phyloP scores from a whole-genome alignment of 2,329 filamentous ascomycete genomes.

The Arthrinium phaeospermum region DNA sequence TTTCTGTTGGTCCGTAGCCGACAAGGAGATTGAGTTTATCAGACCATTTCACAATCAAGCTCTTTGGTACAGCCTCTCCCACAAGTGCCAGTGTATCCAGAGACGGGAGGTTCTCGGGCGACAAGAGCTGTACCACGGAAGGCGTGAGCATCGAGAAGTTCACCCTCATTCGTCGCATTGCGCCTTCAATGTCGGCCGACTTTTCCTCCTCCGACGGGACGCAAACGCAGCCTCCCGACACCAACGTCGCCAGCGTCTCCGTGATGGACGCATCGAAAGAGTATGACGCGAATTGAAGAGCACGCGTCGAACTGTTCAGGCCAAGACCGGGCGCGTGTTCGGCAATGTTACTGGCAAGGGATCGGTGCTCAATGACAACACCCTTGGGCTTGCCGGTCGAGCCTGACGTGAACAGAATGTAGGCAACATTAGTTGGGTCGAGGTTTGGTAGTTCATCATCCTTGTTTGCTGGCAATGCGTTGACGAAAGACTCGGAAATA shows the following conservation, averaged over 20 bases:
- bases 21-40: neutral
- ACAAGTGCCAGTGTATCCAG: slow-evolving; percentile 19
- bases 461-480: neutral
- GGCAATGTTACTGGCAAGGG: neutral
- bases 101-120: slow-evolving; percentile 20
- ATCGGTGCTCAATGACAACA: neutral
- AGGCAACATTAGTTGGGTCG: neutral
- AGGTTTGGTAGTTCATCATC: neutral
- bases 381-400: slow-evolving; percentile 22
- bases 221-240: slow-evolving; percentile 22
- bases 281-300: slow-evolving; percentile 23
- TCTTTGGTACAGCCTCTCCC: slow-evolving; percentile 15
- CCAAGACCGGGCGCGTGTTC: neutral
- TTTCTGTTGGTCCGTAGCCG: slow-evolving; percentile 8
- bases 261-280: slow-evolving; percentile 24
- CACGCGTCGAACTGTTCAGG: slow-evolving; percentile 25
- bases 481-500: neutral
- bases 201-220: slow-evolving; percentile 21
- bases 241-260: slow-evolving; percentile 15
- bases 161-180: slow-evolving; percentile 19
- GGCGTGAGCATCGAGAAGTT: slow-evolving; percentile 23
- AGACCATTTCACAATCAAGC: slow-evolving; percentile 20
- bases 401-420: slow-evolving; percentile 7
- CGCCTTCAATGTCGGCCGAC: slow-evolving; percentile 13
- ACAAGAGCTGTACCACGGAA: slow-evolving; percentile 20